These are phyloP conservation scores for Acacia confusa DNA, from an alignment of 306 rosid species.

Conservation along the genomic window DNA sequence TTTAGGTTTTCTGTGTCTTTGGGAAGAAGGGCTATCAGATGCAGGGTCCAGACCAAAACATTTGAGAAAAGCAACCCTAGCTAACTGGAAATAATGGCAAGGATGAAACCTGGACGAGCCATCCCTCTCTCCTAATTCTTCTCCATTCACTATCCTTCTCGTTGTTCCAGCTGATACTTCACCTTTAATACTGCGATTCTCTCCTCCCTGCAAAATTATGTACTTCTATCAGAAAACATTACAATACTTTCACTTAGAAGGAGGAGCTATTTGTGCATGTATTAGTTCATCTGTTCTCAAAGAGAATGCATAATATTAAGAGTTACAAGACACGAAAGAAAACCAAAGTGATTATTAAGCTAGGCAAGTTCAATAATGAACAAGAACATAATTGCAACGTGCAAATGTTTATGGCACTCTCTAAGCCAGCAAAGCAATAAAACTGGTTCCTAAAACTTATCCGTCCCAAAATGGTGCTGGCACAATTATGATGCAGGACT, in stretches of 20 bases:
- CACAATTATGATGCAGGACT: constrained; percentile 1
- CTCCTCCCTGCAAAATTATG: constrained; percentile 48
- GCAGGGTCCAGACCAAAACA: constrained; percentile 75
- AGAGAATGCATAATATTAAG: neutral
- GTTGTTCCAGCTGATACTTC: constrained; percentile 51
- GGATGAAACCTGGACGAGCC: constrained; percentile 50
- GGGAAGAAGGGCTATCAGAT: constrained; percentile 43
- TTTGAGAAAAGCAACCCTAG: constrained; percentile 72
- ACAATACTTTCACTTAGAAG: neutral
- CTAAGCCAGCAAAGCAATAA: neutral
- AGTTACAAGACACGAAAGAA: neutral
- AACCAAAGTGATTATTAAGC: neutral
- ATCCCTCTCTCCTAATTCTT: constrained; percentile 46
- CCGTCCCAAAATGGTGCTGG: neutral
- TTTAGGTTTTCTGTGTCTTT: constrained; percentile 45
- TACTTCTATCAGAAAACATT: neutral
- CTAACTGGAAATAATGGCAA: constrained; percentile 66
- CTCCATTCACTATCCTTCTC: constrained; percentile 43
- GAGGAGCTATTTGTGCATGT: neutral
- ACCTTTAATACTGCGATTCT: constrained; percentile 39
- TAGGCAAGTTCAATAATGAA: neutral
- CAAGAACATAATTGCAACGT: neutral
- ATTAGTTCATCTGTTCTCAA: neutral
- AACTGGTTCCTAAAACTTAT: neutral
- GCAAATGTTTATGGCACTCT: neutral